Conservation (phyloP, 371 early-diverging fungal genomes). For the Mucor racemosus region DNA sequence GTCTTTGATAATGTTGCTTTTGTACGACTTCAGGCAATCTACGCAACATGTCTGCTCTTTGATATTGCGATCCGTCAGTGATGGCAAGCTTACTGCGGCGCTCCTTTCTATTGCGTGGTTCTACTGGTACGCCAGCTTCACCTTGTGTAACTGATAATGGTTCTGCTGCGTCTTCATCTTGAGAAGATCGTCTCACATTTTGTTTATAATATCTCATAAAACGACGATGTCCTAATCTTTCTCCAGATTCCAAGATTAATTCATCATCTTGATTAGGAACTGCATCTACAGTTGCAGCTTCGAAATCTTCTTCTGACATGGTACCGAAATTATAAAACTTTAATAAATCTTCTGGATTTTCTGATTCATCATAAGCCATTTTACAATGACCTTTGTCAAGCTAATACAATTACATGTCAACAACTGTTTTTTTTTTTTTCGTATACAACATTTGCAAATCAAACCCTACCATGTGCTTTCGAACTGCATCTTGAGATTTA, state of each 20-base stretch:
- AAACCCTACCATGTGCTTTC: slow-evolving; percentile 86
- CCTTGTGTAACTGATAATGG: slow-evolving; percentile 18
- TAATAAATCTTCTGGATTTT: slow-evolving; percentile 83
- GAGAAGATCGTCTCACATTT: slow-evolving; percentile 30
- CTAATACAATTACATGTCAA: slow-evolving; percentile 29
- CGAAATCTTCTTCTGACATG: slow-evolving; percentile 33
- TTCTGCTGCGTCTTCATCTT: not conserved
- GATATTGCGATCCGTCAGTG: slow-evolving; percentile 11
- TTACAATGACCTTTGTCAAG: slow-evolving; percentile 94
- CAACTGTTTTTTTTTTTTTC: no score
- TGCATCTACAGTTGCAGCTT: slow-evolving; percentile 21
- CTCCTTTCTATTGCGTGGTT: slow-evolving; percentile 32
- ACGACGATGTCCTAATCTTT: slow-evolving; percentile 81
- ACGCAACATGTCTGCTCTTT: slow-evolving; percentile 11
- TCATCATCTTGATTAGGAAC: slow-evolving; percentile 46
- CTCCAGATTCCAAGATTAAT: slow-evolving; percentile 81
- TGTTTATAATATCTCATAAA: slow-evolving; percentile 85
- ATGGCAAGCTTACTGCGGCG: slow-evolving; percentile 28
- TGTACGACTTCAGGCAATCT: slow-evolving; percentile 24
- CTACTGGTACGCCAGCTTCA: slow-evolving; percentile 30
- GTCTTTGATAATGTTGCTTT: slow-evolving; percentile 24
- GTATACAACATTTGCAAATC: not conserved
- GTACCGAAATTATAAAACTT: slow-evolving; percentile 89
- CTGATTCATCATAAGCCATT: slow-evolving; percentile 89
- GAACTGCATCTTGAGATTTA: slow-evolving; percentile 85